Evolutionary conservation across 169 alveolate genomes (phyloP), one percentile per base, ranked within the genome.

Genomic region (Cytauxzoon felis): DNA sequence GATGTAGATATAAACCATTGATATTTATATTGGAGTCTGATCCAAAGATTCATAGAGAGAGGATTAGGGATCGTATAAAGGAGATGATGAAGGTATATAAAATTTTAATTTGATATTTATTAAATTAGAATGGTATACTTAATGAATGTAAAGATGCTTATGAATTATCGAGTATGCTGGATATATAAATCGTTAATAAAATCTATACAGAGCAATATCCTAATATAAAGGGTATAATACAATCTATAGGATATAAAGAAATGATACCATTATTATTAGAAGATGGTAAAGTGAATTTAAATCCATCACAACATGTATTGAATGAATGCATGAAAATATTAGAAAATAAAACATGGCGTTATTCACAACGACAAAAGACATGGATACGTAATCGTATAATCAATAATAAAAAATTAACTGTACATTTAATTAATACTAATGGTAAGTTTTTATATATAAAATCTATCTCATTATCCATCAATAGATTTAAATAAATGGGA

Each of bases 301-400:
- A 26, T 1, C 66, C 75, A 45, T 47, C 49, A 42, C 71, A 47
- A 9, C 24, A 45, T 3, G 42, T 59, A 36, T 58, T 79, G 32
- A 50, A 84, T 23, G 26, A 45, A 33, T 79, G 88, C 36, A 72
- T 65, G 8, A 78, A 56, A 8, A 69, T 62, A 0, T 66, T 84
- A 24, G 81, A 75, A 47, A 66, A 71, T 23, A 78, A 71, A 58
- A 84, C 91, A n/a, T 79, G 83, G 82, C 61, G 63, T 56, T 84
- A 84, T 30, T 70, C 88, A 0, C 76, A 71, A 32, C 42, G 86
- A 48, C 91, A 84, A 68, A 84, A 63, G 36, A 84, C 89, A 27
- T 84, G 91, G 91, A 73, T 84, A 24, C 30, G 45, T n/a, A 79
- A 84, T 71, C 40, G 91, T 27, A 43, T 84, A 43, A 61, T 65